These are phyloP conservation scores for Wickerhamomyces bisporus DNA, from an alignment of 805 yeast genomes.

Conservation along the genomic window DNA sequence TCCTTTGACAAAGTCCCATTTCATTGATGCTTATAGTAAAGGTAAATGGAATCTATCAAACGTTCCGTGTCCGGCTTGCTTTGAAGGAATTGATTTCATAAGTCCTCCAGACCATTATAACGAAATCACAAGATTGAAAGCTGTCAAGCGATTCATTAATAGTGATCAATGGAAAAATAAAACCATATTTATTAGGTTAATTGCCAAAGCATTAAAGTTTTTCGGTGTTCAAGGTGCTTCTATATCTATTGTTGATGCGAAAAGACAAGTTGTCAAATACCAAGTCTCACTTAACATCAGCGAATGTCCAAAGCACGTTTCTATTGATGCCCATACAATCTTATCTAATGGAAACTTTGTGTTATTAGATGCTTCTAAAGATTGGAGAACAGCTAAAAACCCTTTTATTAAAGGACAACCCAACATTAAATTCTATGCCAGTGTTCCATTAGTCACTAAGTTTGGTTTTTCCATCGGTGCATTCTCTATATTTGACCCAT, in stretches of 20 bases:
- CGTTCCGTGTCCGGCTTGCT: conserved; percentile 52
- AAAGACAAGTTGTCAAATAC: conserved; percentile 43
- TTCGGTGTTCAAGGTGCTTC: conserved; percentile 49
- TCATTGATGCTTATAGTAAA: conserved; percentile 49
- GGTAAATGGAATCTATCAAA: conserved; percentile 53
- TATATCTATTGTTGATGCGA: conserved; percentile 50
- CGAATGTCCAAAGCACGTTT: conserved; percentile 49
- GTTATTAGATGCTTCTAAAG: conserved; percentile 54
- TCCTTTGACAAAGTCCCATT: conserved; percentile 46
- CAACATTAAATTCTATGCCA: conserved; percentile 54
- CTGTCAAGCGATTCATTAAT: conserved; percentile 35
- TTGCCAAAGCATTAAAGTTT: conserved; percentile 33
- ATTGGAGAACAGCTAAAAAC: conserved; percentile 62
- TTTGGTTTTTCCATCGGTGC: conserved; percentile 48
- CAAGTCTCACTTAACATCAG: conserved; percentile 42
- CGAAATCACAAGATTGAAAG: conserved; percentile 41
- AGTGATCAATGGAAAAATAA: conserved; percentile 47
- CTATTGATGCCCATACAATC: conserved; percentile 67
- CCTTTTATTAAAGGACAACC: conserved; percentile 66
- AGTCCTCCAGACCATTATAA: conserved; percentile 55
- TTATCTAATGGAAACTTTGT: conserved; percentile 52
- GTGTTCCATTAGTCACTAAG: conserved; percentile 48
- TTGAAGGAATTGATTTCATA: conserved; percentile 41
- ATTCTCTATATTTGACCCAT: conserved; percentile 51
- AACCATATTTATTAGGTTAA: conserved; percentile 32